A percentile compares a stretch with the other conserved stretches of the same genome.
phyloP scores from a whole-genome alignment of 2,329 filamentous ascomycete species.

The Exophiala bonariae region DNA sequence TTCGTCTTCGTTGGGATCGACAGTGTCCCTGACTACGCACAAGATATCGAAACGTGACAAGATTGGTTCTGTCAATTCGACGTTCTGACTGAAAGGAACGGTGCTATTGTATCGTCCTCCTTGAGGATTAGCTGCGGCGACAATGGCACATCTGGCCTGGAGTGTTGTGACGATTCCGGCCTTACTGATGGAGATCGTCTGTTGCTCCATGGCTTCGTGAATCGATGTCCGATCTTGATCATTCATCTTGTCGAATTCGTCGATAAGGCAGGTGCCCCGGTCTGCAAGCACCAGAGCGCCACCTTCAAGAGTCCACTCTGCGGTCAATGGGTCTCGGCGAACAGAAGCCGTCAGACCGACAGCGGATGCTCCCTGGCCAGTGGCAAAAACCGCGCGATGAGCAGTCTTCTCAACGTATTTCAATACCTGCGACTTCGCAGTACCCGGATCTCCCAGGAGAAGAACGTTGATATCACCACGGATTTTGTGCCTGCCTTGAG shows the following conservation, averaged over 20 bases:
- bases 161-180: constrained; percentile 97
- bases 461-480: constrained; percentile 98
- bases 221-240: constrained; percentile 97
- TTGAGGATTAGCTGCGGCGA: constrained; percentile 94
- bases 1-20: constrained; percentile 90
- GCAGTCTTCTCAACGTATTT: constrained; percentile 98
- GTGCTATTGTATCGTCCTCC: constrained; percentile 96
- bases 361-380: constrained; percentile 92
- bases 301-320: constrained; percentile 96
- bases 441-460: constrained; percentile 93
- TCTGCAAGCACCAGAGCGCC: constrained; percentile 94
- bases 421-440: constrained; percentile 93
- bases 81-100: constrained; percentile 92
- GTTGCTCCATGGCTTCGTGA: constrained; percentile 99
- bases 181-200: constrained; percentile 98
- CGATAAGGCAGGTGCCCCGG: constrained; percentile 90
- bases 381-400: constrained; percentile 94
- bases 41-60: constrained; percentile 97
- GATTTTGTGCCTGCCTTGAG: constrained; percentile 85
- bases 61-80: constrained; percentile 95
- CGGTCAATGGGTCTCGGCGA: constrained; percentile 88
- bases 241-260: constrained; percentile 99
- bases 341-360: constrained; percentile 98
- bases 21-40: constrained; percentile 92
- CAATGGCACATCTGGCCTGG: constrained; percentile 92